phyloP scores from a whole-genome alignment of 148 eudicot species.

The Rheum nobile region DNA sequence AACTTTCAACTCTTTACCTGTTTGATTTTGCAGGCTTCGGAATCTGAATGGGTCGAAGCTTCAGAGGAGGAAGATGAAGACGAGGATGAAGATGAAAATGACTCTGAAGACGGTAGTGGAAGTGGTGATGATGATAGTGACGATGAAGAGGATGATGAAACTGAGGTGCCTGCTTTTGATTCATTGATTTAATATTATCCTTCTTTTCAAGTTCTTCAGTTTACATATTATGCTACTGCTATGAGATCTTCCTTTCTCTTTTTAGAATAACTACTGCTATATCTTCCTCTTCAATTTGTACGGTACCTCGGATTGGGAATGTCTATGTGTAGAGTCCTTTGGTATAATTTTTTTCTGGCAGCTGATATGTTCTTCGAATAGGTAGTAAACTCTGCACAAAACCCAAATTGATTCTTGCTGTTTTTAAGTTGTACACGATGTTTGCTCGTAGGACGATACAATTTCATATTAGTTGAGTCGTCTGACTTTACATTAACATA shows the following conservation, averaged over 20 bases:
- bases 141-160: conserved; percentile 30
- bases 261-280: too few species aligned
- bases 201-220: neutral
- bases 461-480: neutral
- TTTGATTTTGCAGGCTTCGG: conserved; percentile 52
- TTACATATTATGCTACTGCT: neutral
- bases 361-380: neutral
- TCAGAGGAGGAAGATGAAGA: conserved; percentile 85
- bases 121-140: conserved; percentile 41
- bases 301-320: too few species aligned
- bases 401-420: neutral
- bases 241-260: neutral
- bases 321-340: neutral
- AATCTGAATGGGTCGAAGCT: conserved; percentile 95
- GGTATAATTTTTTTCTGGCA: neutral
- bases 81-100: conserved; percentile 36
- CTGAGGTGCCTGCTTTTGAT: conserved; percentile 22
- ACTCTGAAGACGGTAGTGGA: conserved; percentile 32
- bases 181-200: neutral
- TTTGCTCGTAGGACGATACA: neutral
- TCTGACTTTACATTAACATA: neutral
- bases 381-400: neutral
- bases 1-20: neutral
- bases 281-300: too few species aligned
- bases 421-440: neutral